Conservation (phyloP, 768 basidiomycete genomes). For the Russula sp. region DNA sequence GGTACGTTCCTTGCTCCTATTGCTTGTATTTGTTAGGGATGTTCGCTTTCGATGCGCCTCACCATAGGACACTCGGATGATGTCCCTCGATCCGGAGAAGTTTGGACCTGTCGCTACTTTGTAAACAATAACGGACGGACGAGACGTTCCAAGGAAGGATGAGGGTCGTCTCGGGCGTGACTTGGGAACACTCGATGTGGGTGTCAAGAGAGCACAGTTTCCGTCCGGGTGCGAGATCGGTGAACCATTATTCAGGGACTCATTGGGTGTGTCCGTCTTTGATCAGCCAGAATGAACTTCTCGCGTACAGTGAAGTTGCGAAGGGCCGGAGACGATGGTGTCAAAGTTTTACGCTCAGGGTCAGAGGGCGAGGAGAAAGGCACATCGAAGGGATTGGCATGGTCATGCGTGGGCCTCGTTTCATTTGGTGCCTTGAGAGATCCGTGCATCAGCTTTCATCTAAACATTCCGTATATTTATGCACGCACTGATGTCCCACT, state of each 20-base stretch:
- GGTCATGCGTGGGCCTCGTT: not conserved
- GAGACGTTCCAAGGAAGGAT: not conserved
- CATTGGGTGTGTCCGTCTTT: not conserved
- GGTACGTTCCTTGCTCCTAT: slow-evolving; percentile 2
- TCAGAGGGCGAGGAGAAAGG: not conserved
- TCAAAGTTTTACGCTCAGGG: too few relatives aligned
- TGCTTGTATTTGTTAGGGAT: not conserved
- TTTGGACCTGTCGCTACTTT: slow-evolving; percentile 21
- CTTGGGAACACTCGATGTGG: not conserved
- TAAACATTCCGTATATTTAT: not conserved
- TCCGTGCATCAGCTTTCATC: slow-evolving; percentile 1
- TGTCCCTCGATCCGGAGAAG: slow-evolving; percentile 15
- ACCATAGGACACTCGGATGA: slow-evolving; percentile 24
- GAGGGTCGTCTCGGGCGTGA: not conserved
- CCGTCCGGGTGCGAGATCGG: not conserved
- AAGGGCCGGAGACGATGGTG: not conserved
- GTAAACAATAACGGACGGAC: slow-evolving; percentile 23
- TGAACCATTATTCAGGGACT: not conserved
- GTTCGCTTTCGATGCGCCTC: slow-evolving; percentile 12
- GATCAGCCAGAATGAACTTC: not conserved
- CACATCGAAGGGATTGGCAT: not conserved
- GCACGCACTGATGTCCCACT: slow-evolving; percentile 13
- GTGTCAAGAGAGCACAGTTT: not conserved
- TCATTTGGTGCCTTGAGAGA: slow-evolving; percentile 8
- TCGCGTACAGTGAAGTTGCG: not conserved